Evolutionary conservation across 1,139 yeast genomes (phyloP), one percentile per base, ranked within the genome.

Genomic region (Taiozyma sp.): DNA sequence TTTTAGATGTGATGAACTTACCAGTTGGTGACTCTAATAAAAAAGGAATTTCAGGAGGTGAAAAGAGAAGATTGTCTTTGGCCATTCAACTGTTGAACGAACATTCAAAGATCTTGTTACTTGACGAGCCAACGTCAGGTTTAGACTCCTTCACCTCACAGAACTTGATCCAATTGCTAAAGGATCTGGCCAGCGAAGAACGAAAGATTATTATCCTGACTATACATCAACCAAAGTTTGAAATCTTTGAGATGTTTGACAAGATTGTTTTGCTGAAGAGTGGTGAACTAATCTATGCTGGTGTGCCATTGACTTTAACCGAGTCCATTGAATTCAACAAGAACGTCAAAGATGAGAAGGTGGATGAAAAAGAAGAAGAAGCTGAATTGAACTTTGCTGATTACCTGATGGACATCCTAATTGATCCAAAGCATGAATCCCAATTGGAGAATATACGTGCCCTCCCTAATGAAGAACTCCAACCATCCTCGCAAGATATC

Each of bases 61-160:
- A 88, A 62, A 86, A 85, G 60, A 72, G 95, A 62, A 76, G 96
- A 58, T 85, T 88, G 1, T 83, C 92, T 0, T 86, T 88, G 65
- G 91, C 93, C 2, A 79, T 86, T 45, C 96, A 89, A 64, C 70
- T 89, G 43, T 70, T 88, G 41, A 83, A 83, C 51, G 80, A 57
- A 48, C 49, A 81, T 50, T 95, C 96, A 0, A 83, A 83, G 56
- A 76, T 89, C 34, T 68, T 89, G 46, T 76, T 88, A 51, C 69
- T 89, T 43, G 96, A 88, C 67, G 96, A 88, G 61, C 96, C 96
- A 3, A 88, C 96, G 0, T 86, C 95, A 1, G 96, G 96, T 0
- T 73, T 88, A 23, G 96, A 89, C 65, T 80, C 92, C n/a, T 80
- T 86, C 47, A 87, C 95, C 0, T 88, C 96, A 0, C 75, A 81